These are phyloP conservation scores for Lentinula guzmanii DNA, from an alignment of 768 basidiomycete species.

Conservation along the genomic window DNA sequence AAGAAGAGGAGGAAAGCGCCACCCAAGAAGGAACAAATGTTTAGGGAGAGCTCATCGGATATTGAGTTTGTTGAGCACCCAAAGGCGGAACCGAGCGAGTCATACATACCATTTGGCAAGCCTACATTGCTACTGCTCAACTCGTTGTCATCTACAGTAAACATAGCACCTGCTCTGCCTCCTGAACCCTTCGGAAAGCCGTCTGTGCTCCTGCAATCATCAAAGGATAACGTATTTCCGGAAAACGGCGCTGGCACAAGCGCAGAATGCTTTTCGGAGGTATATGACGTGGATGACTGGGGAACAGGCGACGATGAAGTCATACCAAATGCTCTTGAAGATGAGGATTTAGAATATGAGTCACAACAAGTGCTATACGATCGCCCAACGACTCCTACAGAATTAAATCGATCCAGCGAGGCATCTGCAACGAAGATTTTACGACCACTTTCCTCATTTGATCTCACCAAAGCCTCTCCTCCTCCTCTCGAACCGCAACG, in stretches of 20 bases:
- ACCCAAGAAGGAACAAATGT: conserved; percentile 8
- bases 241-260: neutral
- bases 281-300: conserved; percentile 47
- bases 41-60: conserved; percentile 22
- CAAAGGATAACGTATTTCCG: neutral
- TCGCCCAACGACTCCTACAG: conserved; percentile 4
- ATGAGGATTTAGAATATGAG: conserved; percentile 20
- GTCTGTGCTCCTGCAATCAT: conserved; percentile 1
- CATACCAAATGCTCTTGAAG: conserved; percentile 17
- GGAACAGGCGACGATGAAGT: conserved; percentile 70
- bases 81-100: conserved; percentile 1
- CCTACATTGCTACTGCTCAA: neutral
- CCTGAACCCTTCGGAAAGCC: conserved; percentile 5
- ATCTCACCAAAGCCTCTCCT: neutral
- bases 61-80: conserved; percentile 25
- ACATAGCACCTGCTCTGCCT: neutral
- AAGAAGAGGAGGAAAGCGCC: neutral
- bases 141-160: neutral
- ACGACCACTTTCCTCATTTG: conserved; percentile 19
- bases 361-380: conserved; percentile 39
- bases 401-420: neutral
- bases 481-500: neutral
- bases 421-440: conserved; percentile 7
- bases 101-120: conserved; percentile 7
- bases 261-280: neutral